Evolutionary conservation across 176 grass and related monocot genomes (phyloP).

Genomic region (Oryza rufipogon): DNA sequence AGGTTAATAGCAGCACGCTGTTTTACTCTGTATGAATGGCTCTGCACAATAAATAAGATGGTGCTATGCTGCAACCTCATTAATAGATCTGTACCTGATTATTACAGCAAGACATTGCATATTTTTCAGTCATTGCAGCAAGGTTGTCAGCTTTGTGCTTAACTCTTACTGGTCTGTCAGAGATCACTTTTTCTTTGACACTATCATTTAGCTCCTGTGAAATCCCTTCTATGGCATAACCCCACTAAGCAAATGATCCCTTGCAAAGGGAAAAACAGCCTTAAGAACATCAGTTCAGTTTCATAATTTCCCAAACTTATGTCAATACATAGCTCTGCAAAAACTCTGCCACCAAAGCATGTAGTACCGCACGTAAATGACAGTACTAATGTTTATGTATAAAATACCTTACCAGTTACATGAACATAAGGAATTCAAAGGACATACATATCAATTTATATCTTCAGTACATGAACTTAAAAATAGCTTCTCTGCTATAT

Average conservation of each 20-base stretch:
- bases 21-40: background rate
- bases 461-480: too few relatives aligned
- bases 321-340: background rate
- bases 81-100: background rate
- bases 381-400: background rate
- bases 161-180: background rate
- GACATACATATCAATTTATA: background rate
- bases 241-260: background rate
- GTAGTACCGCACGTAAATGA: background rate
- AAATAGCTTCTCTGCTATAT: too few relatives aligned
- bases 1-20: background rate
- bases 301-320: background rate
- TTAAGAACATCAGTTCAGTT: background rate
- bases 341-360: slow-evolving; percentile 1
- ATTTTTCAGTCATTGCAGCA: background rate
- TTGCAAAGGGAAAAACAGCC: background rate
- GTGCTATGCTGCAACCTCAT: background rate
- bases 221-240: background rate
- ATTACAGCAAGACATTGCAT: slow-evolving; percentile 10
- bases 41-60: background rate
- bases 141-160: background rate
- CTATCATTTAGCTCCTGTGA: background rate
- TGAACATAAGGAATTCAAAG: background rate
- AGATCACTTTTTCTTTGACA: background rate
- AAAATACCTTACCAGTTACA: background rate